Evolutionary conservation across 768 basidiomycete species (phyloP).

Genomic region (Phallus indusiatus): DNA sequence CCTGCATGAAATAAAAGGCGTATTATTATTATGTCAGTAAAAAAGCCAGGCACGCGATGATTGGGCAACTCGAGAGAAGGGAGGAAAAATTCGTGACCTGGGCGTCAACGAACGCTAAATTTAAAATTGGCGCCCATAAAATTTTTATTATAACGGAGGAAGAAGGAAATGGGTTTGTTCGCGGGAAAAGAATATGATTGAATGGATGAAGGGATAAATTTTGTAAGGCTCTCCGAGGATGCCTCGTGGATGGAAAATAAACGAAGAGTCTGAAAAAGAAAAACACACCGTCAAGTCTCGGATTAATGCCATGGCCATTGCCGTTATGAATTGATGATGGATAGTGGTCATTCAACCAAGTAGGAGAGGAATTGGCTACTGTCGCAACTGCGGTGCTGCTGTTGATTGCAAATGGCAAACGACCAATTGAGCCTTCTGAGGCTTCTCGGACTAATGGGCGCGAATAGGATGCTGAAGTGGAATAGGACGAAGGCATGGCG

Average conservation of each 20-base stretch:
- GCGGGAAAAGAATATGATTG: background rate
- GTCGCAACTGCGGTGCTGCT: background rate
- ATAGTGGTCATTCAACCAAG: background rate
- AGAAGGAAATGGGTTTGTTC: background rate
- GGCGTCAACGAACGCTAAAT: background rate
- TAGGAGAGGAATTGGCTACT: background rate
- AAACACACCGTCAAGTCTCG: constrained; percentile 4
- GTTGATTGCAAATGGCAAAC: constrained; percentile 7
- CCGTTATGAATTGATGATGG: background rate
- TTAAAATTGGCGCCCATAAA: background rate
- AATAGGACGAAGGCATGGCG: constrained; percentile 49
- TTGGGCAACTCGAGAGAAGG: background rate
- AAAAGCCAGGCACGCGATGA: background rate
- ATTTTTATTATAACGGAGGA: too few species aligned
- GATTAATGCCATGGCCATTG: background rate
- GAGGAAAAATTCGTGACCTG: background rate
- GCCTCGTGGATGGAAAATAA: background rate
- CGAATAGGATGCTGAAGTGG: constrained; percentile 37
- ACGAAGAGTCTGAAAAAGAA: background rate
- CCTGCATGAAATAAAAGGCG: constrained; percentile 18
- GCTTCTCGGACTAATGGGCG: constrained; percentile 43
- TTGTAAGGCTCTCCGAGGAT: background rate
- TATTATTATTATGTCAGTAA: constrained; percentile 44
- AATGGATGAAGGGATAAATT: background rate
- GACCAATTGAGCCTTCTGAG: constrained; percentile 1